phyloP scores from a whole-genome alignment of 805 yeast genomes.

The Grigorovia jiainica region DNA sequence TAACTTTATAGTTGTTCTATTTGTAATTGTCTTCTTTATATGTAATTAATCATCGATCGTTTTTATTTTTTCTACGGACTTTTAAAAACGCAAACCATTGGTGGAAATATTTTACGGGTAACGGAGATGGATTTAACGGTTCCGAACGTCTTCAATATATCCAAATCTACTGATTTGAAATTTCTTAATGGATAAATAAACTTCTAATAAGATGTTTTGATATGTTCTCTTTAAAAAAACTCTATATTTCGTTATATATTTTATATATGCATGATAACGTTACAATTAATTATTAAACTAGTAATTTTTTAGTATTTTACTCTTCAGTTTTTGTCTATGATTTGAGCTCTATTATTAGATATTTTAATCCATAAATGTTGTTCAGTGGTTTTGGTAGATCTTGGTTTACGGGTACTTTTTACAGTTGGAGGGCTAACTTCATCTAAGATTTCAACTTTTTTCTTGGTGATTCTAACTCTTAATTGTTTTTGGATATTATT shows the following conservation, averaged over 20 bases:
- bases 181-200: no score
- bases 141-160: neutral
- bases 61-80: neutral
- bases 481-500: neutral
- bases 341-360: constrained; percentile 9
- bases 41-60: neutral
- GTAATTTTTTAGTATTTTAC: neutral
- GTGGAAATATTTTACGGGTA: neutral
- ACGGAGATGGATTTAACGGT: neutral
- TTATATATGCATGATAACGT: neutral
- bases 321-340: constrained; percentile 1
- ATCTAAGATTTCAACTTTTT: neutral
- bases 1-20: no score
- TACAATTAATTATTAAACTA: neutral
- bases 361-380: constrained; percentile 16
- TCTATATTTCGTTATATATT: no score
- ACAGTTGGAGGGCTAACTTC: neutral
- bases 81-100: neutral
- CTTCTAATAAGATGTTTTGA: no score
- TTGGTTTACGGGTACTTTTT: no score
- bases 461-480: neutral
- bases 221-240: no score
- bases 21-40: no score
- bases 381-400: constrained; percentile 13
- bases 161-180: neutral